Evolutionary conservation across 176 grass and related monocot species (phyloP), one percentile per base, ranked within the genome.

Genomic region (Oryza nivara): DNA sequence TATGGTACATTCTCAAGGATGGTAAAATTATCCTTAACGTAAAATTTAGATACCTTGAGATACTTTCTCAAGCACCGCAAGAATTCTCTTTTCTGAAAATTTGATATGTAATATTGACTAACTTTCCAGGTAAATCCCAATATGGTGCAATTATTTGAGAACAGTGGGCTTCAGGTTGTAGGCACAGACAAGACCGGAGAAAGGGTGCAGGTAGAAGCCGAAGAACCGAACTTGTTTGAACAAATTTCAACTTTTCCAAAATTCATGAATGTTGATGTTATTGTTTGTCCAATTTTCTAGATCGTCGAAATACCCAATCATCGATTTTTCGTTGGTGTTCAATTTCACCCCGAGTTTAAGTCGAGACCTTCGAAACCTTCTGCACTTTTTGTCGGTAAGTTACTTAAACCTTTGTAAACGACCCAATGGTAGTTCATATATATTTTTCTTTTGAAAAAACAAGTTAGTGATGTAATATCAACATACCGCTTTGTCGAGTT

Each of bases 91-190:
- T 32, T 32, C 30, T 32, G 30, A 32, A 32, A 32, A 32, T 32
- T 32, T 32, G 2, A 32, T 32, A 32, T 32, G 30, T 32, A 32
- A 3, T 8, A 25, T 61, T 3, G 4, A 70, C 48, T 87, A 51
- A 78, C 75, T 82, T 41, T 35, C 61, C 78, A 95, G 93, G 88
- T 95, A 45, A 95, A 95, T 80, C 93, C 93, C 83, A 80, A 88
- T 71, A 90, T 95, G 90, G 90, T 95, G 72, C 58, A 85, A 52
- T 83, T 88, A 34, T 90, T 95, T 63, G 93, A 95, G 88, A 92
- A 67, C 34, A 90, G 85, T 52, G 93, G 93, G 9, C 85, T 95
- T 77, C 15, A 82, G 35, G 92, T 95, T 86, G 93, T 95, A 78
- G 93, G 85, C 58, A 90, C 86, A 95, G 93, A 92, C 77, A 82